These are phyloP conservation scores for Boletus subcaerulescens DNA, from an alignment of 768 basidiomycete genomes.

Conservation along the genomic window DNA sequence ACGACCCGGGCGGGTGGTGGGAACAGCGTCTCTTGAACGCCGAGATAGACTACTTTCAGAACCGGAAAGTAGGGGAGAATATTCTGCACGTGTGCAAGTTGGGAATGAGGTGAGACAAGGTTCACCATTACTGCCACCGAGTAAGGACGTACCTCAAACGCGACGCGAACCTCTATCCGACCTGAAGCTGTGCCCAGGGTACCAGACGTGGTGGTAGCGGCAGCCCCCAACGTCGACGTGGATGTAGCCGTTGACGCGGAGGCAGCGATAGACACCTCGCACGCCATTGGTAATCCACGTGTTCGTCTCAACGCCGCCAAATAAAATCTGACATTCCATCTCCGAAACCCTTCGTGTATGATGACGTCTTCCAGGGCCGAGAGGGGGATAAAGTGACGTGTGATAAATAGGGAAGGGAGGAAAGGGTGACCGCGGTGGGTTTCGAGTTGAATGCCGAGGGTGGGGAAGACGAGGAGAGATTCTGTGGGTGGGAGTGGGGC, in stretches of 20 bases:
- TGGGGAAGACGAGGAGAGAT: conserved; percentile 63
- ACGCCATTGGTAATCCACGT: too few species aligned
- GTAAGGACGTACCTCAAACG: conserved; percentile 48
- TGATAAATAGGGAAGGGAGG: conserved; percentile 25
- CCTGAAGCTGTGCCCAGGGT: neutral
- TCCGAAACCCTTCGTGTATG: conserved; percentile 68
- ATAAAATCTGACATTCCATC: conserved; percentile 75
- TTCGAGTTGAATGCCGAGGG: conserved; percentile 73
- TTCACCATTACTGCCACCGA: too few species aligned
- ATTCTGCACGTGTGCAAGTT: conserved; percentile 41
- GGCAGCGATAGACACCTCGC: too few species aligned
- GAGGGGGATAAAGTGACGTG: conserved; percentile 59
- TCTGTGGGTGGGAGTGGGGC: conserved; percentile 40
- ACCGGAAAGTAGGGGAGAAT: conserved; percentile 61
- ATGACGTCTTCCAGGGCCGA: conserved; percentile 54
- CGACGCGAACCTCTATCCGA: conserved; percentile 44
- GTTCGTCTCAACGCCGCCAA: conserved; percentile 43
- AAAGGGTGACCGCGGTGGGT: conserved; percentile 57
- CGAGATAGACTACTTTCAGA: conserved; percentile 55
- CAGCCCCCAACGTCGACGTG: too few species aligned
- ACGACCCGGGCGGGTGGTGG: neutral
- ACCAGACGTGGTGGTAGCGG: too few species aligned
- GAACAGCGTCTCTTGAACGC: conserved; percentile 50
- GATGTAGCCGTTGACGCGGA: too few species aligned
- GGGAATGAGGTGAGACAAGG: too few species aligned